These are phyloP conservation scores for Metschnikowia reukaufii DNA, from an alignment of 805 yeast genomes.

Conservation along the genomic window DNA sequence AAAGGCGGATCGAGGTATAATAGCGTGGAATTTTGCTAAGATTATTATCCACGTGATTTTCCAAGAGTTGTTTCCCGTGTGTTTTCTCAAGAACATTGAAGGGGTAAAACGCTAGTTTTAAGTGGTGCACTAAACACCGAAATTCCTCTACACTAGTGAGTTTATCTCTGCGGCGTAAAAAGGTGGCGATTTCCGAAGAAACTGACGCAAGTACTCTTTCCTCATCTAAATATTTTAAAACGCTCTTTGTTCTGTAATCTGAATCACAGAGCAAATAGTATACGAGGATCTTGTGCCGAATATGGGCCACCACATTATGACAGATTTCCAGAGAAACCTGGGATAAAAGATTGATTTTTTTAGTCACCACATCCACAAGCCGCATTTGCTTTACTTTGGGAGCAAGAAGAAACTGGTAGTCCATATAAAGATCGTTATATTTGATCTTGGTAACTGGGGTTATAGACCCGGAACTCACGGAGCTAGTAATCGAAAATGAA, in stretches of 20 bases:
- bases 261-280: constrained; percentile 32
- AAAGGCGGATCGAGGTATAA: constrained; percentile 27
- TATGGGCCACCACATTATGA: constrained; percentile 6
- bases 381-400: constrained; percentile 15
- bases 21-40: constrained; percentile 30
- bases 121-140: constrained; percentile 15
- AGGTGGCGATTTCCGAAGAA: constrained; percentile 5
- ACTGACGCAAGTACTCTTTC: constrained; percentile 3
- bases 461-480: constrained; percentile 3
- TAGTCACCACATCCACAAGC: constrained; percentile 32
- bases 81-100: constrained; percentile 1
- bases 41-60: constrained; percentile 34
- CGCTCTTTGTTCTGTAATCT: constrained; percentile 33
- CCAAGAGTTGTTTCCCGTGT: constrained; percentile 16
- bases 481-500: constrained; percentile 14
- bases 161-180: constrained; percentile 14
- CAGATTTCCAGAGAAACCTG: background rate
- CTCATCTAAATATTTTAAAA: constrained; percentile 22
- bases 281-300: constrained; percentile 32
- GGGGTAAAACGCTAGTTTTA: constrained; percentile 3
- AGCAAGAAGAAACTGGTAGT: constrained; percentile 27
- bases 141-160: constrained; percentile 20
- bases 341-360: constrained; percentile 25
- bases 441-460: constrained; percentile 24
- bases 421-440: constrained; percentile 34